A percentile compares a stretch with the other conserved stretches of the same genome.
These are phyloP conservation scores for Protomyces inundatus DNA, from an alignment of 1,139 yeast species.

Conservation along the genomic window DNA sequence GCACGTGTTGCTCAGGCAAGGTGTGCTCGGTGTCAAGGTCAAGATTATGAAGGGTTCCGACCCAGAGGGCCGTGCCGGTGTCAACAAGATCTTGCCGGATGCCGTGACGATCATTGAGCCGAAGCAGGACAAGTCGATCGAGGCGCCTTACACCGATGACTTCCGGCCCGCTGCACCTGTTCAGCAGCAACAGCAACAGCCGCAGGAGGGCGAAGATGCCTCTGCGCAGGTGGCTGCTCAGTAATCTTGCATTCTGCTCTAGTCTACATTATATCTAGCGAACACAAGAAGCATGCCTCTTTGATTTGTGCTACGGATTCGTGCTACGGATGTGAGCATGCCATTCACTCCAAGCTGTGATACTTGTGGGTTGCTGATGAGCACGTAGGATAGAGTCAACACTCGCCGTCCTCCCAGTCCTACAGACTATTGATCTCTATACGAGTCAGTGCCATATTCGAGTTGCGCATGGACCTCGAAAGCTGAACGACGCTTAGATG, in stretches of 20 bases:
- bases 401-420: no score
- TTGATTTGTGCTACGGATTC: no score
- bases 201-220: slow-evolving; percentile 6
- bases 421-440: no score
- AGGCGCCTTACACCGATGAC: slow-evolving; percentile 52
- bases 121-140: slow-evolving; percentile 88
- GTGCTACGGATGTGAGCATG: no score
- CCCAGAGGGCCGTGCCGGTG: slow-evolving; percentile 72
- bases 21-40: slow-evolving; percentile 99
- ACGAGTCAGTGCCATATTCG: no score
- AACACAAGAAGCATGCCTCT: no score
- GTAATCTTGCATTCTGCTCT: not conserved
- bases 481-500: no score
- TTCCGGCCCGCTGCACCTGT: slow-evolving; percentile 52
- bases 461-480: no score
- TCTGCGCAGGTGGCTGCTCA: slow-evolving; percentile 15
- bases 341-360: no score
- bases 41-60: slow-evolving; percentile 99
- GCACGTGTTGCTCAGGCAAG: slow-evolving; percentile 99
- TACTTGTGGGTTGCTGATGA: no score
- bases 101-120: slow-evolving; percentile 92
- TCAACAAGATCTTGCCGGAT: slow-evolving; percentile 86
- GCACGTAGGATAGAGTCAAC: no score
- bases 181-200: slow-evolving; percentile 19
- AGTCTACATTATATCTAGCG: no score